Base-by-base conservation (phyloP, 257 asterid genomes). In the Fraxinus cuspidata region DNA sequence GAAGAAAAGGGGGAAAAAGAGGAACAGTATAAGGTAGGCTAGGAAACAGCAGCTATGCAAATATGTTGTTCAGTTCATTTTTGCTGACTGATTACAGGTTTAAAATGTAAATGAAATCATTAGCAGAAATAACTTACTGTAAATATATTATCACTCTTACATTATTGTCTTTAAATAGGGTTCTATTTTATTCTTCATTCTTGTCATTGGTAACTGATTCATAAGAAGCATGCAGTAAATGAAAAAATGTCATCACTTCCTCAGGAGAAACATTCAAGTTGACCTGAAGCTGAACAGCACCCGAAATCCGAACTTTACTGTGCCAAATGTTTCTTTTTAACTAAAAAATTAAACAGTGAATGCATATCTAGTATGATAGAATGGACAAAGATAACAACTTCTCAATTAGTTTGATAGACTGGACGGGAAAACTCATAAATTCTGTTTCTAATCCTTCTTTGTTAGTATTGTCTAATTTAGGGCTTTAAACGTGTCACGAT, bases 71-170 rank as follows among this genome's bases (percentile, higher is more conserved):
- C 72, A 82, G 78, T 23, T 64, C 64, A 53, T 19, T 53, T 19
- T 53, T 53, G 37, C 47, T 16, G 60, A 70, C 40, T 38, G 21
- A 27, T 73, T n/a, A 16, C 47, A 29, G 25, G 38, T 29, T 63
- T 23, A 19, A 66, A 77, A 35, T 76, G 79, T 81, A 77, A 42
- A 81, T 81, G 77, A 65, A 68, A 23, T 75, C 51, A 42, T 71
- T 49, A 31, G 56, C 56, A 71, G 32, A 49, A 44, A 63, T 23
- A 16, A 16, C 63, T 51, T 16, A 19, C 25, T 53, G 64, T 5
- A 53, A 53, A 53, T 16, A 16, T 16, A 18, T 51, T 53, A 5
- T 53, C 6, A 51, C 25, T 53, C 10, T 16, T 19, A 18, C 19
- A 53, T 18, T n/a, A 53, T 18, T n/a, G 25, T 53, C 64, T 51